Evolutionary conservation across 2,329 filamentous ascomycete genomes (phyloP).

Genomic region (Seiridium cupressi): DNA sequence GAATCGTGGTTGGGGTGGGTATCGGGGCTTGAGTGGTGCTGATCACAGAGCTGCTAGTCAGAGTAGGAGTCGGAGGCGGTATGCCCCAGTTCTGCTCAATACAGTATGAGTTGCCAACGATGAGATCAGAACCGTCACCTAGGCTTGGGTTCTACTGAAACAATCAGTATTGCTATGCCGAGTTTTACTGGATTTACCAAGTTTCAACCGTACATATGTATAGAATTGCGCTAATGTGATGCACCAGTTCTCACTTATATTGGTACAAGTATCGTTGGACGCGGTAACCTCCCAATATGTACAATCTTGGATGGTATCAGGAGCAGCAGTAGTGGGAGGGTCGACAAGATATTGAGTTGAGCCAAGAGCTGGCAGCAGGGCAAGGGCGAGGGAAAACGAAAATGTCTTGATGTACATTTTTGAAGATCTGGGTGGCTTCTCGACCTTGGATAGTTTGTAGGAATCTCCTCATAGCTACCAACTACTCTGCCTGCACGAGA

Average conservation of each 20-base stretch:
- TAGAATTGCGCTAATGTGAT: not conserved
- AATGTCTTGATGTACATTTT: not conserved
- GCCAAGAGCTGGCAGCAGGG: not conserved
- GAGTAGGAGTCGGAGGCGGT: not conserved
- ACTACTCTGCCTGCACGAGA: not conserved
- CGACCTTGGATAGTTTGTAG: not conserved
- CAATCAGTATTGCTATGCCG: not conserved
- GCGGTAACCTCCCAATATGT: slow-evolving; percentile 7
- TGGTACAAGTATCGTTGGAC: slow-evolving; percentile 4
- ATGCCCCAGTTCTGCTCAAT: slow-evolving; percentile 8
- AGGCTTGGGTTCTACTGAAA: slow-evolving; percentile 5
- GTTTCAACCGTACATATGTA: not conserved
- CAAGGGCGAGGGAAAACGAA: not conserved
- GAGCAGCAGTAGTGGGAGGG: slow-evolving; percentile 2
- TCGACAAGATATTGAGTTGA: not conserved
- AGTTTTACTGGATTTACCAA: not conserved
- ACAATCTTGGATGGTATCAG: slow-evolving; percentile 7
- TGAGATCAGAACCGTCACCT: not conserved
- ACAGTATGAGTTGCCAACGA: slow-evolving; percentile 8
- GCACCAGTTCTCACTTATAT: not conserved
- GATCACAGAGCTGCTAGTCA: not conserved
- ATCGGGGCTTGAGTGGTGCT: not conserved
- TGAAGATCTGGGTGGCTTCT: not conserved
- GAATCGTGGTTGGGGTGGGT: slow-evolving; percentile 1
- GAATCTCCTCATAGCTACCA: not conserved